phyloP scores from a whole-genome alignment of 148 eudicot species.

The Dianthus caryophyllus region DNA sequence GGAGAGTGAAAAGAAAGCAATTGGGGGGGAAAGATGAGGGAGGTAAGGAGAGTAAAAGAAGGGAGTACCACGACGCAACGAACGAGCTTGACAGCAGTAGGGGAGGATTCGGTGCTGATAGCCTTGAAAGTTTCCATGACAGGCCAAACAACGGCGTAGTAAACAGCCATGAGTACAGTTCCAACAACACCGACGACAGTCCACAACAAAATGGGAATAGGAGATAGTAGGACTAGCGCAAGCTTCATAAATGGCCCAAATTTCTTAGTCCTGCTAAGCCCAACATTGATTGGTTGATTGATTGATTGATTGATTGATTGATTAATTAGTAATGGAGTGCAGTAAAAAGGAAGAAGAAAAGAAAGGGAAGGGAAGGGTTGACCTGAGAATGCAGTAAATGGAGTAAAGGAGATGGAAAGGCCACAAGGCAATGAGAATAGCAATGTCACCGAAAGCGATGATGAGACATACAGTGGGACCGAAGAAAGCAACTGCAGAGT shows the following conservation, averaged over 20 bases:
- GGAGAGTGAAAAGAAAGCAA: too few species aligned
- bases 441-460: conserved; percentile 31
- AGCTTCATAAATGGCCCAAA: conserved; percentile 33
- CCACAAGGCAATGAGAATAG: conserved; percentile 28
- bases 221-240: conserved; percentile 24
- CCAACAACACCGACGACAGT: conserved; percentile 31
- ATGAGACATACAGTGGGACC: conserved; percentile 29
- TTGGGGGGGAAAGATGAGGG: too few species aligned
- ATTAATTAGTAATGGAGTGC: too few species aligned
- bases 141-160: conserved; percentile 30
- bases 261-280: conserved; percentile 30
- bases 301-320: too few species aligned
- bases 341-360: not conserved
- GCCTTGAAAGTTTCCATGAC: conserved; percentile 35
- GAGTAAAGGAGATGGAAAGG: conserved; percentile 33
- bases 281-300: too few species aligned
- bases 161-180: conserved; percentile 29
- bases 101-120: conserved; percentile 23
- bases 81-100: conserved; percentile 20
- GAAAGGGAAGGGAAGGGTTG: too few species aligned
- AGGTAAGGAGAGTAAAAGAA: too few species aligned
- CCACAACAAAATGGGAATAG: conserved; percentile 31
- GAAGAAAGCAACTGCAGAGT: conserved; percentile 31
- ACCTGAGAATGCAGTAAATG: conserved; percentile 30
- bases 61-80: conserved; percentile 25